phyloP scores from a whole-genome alignment of 2,329 filamentous ascomycete genomes.

The Penicillium sp. region DNA sequence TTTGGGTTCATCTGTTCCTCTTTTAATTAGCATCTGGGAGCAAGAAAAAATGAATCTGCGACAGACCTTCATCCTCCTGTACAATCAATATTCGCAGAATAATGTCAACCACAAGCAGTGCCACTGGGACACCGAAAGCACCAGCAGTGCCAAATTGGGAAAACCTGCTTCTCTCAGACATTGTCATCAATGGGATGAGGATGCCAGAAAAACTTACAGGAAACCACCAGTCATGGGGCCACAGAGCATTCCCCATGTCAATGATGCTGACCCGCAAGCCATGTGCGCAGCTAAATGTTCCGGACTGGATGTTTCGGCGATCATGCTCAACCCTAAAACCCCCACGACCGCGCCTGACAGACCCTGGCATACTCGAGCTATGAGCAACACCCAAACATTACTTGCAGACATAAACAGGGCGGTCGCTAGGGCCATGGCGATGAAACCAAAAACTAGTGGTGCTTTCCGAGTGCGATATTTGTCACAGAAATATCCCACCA shows the following conservation, averaged over 20 bases:
- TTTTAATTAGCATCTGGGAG: neutral
- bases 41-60: neutral
- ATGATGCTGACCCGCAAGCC: neutral
- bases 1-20: neutral
- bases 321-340: neutral
- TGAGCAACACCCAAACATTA: neutral
- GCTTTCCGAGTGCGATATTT: neutral
- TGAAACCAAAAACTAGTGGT: neutral
- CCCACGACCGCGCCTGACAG: neutral
- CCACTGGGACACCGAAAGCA: neutral
- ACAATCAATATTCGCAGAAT: neutral
- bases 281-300: neutral
- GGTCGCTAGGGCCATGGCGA: neutral
- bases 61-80: neutral
- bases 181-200: neutral
- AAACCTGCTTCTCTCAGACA: neutral
- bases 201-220: neutral
- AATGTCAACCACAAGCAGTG: neutral
- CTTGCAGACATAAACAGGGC: neutral
- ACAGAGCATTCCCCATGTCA: neutral
- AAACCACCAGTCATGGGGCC: neutral
- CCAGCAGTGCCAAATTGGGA: neutral
- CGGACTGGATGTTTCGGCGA: neutral
- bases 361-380: neutral
- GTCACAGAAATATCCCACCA: neutral